phyloP scores from a whole-genome alignment of 2,329 filamentous ascomycete genomes.

The Aspergillus sp. region DNA sequence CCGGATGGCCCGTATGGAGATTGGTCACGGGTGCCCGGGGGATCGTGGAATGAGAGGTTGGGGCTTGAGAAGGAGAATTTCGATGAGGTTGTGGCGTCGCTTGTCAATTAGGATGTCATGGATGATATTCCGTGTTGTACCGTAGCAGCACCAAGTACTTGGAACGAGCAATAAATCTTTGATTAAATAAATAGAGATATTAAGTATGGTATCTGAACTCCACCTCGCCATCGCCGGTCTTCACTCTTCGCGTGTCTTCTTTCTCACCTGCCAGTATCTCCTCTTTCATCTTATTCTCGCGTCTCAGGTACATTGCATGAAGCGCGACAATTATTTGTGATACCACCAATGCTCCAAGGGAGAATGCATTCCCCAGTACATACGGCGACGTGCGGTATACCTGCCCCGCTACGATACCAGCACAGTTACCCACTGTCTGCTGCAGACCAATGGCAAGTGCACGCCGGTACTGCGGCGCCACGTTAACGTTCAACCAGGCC shows the following conservation, averaged over 20 bases:
- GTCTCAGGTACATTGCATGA: constrained; percentile 48
- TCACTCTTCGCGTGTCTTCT: constrained; percentile 49
- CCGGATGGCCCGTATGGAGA: not conserved
- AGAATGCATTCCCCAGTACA: constrained; percentile 41
- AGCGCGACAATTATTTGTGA: constrained; percentile 40
- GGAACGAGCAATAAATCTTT: too few relatives aligned
- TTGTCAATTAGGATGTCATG: not conserved
- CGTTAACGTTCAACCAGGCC: constrained; percentile 53
- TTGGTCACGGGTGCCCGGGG: not conserved
- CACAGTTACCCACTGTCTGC: constrained; percentile 52
- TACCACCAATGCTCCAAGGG: constrained; percentile 37
- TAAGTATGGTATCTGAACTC: constrained; percentile 52
- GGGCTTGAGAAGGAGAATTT: not conserved
- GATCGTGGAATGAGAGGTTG: not conserved
- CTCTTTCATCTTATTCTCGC: constrained; percentile 44
- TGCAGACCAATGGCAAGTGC: constrained; percentile 51
- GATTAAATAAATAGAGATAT: not conserved
- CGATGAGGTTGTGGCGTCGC: not conserved
- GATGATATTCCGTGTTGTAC: too few relatives aligned
- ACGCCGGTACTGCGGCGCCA: constrained; percentile 51
- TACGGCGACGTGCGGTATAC: constrained; percentile 45
- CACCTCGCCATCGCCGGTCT: constrained; percentile 50
- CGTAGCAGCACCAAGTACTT: too few relatives aligned
- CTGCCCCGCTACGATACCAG: constrained; percentile 52
- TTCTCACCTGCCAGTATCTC: constrained; percentile 42